Percentiles rank a stretch among this genome's conserved stretches.
phyloP scores from a whole-genome alignment of 768 basidiomycete species.

The Macrolepiota dolichaula region DNA sequence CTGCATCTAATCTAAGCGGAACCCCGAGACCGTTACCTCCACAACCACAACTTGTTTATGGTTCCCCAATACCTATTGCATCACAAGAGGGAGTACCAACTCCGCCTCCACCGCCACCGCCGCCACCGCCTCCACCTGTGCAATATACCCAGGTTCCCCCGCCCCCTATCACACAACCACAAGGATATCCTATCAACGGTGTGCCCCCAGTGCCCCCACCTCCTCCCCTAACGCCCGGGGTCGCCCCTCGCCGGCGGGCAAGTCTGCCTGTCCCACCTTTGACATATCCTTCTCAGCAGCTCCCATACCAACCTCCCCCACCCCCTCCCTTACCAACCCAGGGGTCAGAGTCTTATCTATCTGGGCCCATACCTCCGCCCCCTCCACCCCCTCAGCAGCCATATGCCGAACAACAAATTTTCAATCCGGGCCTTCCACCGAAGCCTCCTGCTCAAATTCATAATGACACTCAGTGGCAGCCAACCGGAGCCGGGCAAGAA shows the following conservation, averaged over 20 bases:
- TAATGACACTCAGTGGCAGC: slow-evolving; percentile 32
- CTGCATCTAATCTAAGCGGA: slow-evolving; percentile 14
- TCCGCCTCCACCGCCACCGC: slow-evolving; percentile 23
- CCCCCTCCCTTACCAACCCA: slow-evolving; percentile 29
- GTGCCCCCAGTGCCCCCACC: slow-evolving; percentile 25
- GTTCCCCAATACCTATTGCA: slow-evolving; percentile 34
- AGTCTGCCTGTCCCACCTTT: slow-evolving; percentile 51
- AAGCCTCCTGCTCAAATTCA: slow-evolving; percentile 33
- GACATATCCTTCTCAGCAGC: slow-evolving; percentile 35
- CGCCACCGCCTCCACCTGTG: slow-evolving; percentile 20
- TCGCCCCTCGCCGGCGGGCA: slow-evolving; percentile 16
- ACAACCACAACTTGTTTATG: slow-evolving; percentile 28
- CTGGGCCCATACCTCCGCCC: slow-evolving; percentile 24
- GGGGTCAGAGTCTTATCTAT: slow-evolving; percentile 24
- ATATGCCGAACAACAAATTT: neutral
- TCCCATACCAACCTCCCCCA: slow-evolving; percentile 29
- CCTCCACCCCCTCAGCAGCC: slow-evolving; percentile 14
- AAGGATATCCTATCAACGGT: slow-evolving; percentile 15
- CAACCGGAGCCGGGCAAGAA: neutral
- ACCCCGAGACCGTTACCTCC: slow-evolving; percentile 22
- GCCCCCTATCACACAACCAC: slow-evolving; percentile 15
- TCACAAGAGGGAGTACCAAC: slow-evolving; percentile 35
- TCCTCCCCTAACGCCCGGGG: slow-evolving; percentile 21
- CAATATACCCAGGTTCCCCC: slow-evolving; percentile 15
- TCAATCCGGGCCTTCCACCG: slow-evolving; percentile 27